Evolutionary conservation across 371 early-diverging fungal species (phyloP).

Genomic region (Chytridium lagenaria): DNA sequence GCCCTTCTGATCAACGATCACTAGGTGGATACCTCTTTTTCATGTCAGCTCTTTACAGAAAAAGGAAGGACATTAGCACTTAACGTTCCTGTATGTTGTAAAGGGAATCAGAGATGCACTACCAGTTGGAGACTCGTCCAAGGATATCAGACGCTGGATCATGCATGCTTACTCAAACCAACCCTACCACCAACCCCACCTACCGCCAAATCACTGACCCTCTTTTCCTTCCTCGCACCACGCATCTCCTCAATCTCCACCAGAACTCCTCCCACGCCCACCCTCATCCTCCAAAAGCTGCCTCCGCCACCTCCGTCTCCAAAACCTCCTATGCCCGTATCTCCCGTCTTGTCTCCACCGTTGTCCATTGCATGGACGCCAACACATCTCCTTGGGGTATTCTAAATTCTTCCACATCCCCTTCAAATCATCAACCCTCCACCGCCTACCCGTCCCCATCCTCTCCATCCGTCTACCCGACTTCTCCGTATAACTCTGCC

Average conservation of each 20-base stretch:
- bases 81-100: too few species aligned
- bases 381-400: conserved; percentile 9
- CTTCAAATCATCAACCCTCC: too few species aligned
- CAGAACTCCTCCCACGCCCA: background rate
- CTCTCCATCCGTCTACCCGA: background rate
- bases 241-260: too few species aligned
- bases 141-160: background rate
- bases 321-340: conserved; percentile 27
- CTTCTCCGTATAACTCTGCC: background rate
- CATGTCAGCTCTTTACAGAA: too few species aligned
- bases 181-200: background rate
- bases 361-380: conserved; percentile 28
- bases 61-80: too few species aligned
- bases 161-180: background rate
- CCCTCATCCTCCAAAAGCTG: background rate
- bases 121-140: too few species aligned
- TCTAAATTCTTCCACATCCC: background rate
- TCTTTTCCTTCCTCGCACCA: too few species aligned
- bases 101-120: too few species aligned
- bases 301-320: conserved; percentile 8
- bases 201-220: background rate
- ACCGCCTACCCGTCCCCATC: conserved; percentile 19
- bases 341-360: conserved; percentile 30
- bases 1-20: too few species aligned
- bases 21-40: too few species aligned